These are phyloP conservation scores for Trypanosoma boissoni DNA, from an alignment of 208 protist genomes.

Conservation along the genomic window DNA sequence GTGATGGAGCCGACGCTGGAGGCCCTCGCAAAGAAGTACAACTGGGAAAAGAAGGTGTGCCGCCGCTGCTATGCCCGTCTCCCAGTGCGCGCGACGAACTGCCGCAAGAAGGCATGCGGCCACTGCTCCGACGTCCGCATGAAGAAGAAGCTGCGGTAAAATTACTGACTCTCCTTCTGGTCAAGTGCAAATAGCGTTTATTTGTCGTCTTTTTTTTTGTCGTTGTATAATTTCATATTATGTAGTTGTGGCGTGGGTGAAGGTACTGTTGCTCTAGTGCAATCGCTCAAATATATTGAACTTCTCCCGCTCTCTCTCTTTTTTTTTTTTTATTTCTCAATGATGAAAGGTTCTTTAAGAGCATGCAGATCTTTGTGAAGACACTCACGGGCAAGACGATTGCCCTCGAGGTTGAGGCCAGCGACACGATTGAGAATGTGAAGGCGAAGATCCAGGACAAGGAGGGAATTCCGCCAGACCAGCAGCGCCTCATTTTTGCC, in stretches of 20 bases:
- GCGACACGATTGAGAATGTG: conserved; percentile 96
- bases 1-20: conserved; percentile 98
- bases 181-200: conserved; percentile 12
- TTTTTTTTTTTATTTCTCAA: no score
- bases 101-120: conserved; percentile 99
- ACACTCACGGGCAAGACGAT: conserved; percentile 98
- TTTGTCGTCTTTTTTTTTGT: conserved; percentile 23
- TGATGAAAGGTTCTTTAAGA: no score
- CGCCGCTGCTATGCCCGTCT: conserved; percentile 98
- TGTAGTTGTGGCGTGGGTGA: no score
- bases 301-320: no score
- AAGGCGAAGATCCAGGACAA: conserved; percentile 99
- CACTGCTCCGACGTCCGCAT: conserved; percentile 98
- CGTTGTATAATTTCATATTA: conserved; percentile 5
- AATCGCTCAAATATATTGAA: no score
- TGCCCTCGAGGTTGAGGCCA: conserved; percentile 96
- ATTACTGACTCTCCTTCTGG: conserved; percentile 1
- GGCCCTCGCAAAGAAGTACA: conserved; percentile 97
- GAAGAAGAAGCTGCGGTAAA: conserved; percentile 99
- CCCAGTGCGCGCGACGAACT: conserved; percentile 97
- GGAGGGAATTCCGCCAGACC: conserved; percentile 94
- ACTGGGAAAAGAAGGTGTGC: conserved; percentile 99
- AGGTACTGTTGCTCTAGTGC: no score
- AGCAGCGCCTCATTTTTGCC: conserved; percentile 93
- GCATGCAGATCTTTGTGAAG: conserved; percentile 96